Base-by-base conservation (phyloP, 2,329 filamentous ascomycete genomes). In the Ilyonectria mors-panacis region DNA sequence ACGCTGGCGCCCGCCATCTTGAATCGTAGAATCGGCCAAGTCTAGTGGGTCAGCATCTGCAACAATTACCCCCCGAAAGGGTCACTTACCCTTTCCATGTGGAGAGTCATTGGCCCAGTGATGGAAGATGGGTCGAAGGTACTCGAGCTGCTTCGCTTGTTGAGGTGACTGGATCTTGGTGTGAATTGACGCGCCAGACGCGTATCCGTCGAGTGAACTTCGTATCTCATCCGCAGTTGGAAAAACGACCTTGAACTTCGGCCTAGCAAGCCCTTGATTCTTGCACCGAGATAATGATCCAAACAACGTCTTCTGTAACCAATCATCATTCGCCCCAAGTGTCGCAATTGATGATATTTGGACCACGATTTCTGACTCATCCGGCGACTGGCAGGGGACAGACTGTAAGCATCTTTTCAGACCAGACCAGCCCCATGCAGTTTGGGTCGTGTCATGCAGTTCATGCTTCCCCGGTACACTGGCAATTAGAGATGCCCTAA, bases 311-410 rank as follows among this genome's bases (percentile, higher is more conserved):
- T 89, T 85, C 56, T 86, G 87, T 0, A 97, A 82, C 94, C 94
- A 97, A 59, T 86, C 88, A 58, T 94, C 88, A 9, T 85, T 91
- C 28, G 85, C 83, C 0, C 93, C 93, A 0, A 97, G 84, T 0
- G 93, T 94, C 2, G 94, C 94, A 54, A 97, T 92, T 0, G 94
- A 97, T 0, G 94, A 97, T 45, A 95, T 83, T 79, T 96, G 89
- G 4, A 87, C 79, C 1, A 89, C 86, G 30, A 93, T 81, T 28
- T 88, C 84, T 1, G 85, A 76, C 28, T 78, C 64, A 8, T 79
- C 80, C 35, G 75, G 65, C 19, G 81, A 73, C 37, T 64, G 61
- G 2, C 85, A 79, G 1, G 88, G 86, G 3, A 94, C 82, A 2
- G 78, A 79, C 17, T 81, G 80, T 9, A 97, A 81, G 1, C 88